These are phyloP conservation scores for Trichoderma atrobrunneum DNA, from an alignment of 2,329 filamentous ascomycete species.

Conservation along the genomic window DNA sequence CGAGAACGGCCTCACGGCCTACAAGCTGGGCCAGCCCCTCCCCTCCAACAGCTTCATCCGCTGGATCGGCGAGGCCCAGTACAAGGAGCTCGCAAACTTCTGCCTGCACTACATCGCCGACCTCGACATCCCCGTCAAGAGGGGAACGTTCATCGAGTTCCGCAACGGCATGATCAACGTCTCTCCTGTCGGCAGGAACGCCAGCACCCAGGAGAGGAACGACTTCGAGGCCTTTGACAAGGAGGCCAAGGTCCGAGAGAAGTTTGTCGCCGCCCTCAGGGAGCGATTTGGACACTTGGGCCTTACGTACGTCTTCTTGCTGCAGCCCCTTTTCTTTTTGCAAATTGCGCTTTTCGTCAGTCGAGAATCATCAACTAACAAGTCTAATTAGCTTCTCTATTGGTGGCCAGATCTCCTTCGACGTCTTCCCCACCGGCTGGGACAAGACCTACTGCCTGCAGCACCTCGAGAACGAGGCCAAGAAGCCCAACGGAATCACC, in stretches of 20 bases:
- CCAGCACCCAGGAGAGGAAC: slow-evolving; percentile 72
- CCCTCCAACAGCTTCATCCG: slow-evolving; percentile 82
- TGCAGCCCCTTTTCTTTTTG: too few relatives aligned
- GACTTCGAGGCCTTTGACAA: slow-evolving; percentile 83
- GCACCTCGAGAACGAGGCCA: slow-evolving; percentile 79
- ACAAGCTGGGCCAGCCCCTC: slow-evolving; percentile 74
- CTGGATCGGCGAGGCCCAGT: slow-evolving; percentile 81
- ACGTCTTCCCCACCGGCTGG: slow-evolving; percentile 95
- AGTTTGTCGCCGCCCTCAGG: slow-evolving; percentile 72
- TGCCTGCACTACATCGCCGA: slow-evolving; percentile 81
- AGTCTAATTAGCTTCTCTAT: slow-evolving; percentile 71
- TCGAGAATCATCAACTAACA: not conserved
- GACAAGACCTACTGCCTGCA: slow-evolving; percentile 97
- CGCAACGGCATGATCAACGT: slow-evolving; percentile 91
- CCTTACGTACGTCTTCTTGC: slow-evolving; percentile 66
- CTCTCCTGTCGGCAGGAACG: slow-evolving; percentile 81
- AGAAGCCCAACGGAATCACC: slow-evolving; percentile 64
- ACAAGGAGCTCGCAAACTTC: slow-evolving; percentile 75
- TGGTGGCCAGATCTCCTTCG: slow-evolving; percentile 96
- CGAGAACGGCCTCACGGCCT: slow-evolving; percentile 94
- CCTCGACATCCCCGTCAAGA: slow-evolving; percentile 78
- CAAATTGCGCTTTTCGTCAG: not conserved
- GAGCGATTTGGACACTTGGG: slow-evolving; percentile 80
- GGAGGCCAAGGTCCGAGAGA: slow-evolving; percentile 69
- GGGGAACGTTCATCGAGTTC: slow-evolving; percentile 84